Evolutionary conservation across 192 early-diverging fungal genomes (phyloP).

Genomic region (Entomortierella parvispora): DNA sequence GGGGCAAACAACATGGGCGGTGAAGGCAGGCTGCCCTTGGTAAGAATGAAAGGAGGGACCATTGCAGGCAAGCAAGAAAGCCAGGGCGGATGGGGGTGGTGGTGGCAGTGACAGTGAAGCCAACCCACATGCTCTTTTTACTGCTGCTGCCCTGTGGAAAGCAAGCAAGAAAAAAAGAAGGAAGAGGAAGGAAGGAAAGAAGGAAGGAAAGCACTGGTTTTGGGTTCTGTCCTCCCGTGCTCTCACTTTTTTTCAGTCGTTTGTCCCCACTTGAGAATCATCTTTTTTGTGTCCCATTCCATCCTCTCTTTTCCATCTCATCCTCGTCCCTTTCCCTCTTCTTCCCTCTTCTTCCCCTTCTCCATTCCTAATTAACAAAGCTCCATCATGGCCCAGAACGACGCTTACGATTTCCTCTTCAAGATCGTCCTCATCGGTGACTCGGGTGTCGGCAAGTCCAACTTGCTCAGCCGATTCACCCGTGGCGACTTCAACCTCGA

Average conservation of each 20-base stretch:
- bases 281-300: background rate
- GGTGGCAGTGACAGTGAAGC: too few species aligned
- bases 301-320: conserved; percentile 6
- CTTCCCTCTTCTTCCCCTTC: background rate
- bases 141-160: too few species aligned
- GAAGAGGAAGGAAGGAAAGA: background rate
- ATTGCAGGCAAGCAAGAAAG: too few species aligned
- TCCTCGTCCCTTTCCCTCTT: background rate
- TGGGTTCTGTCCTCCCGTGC: background rate
- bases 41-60: too few species aligned
- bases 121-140: too few species aligned
- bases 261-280: too few species aligned
- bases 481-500: conserved; percentile 58
- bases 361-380: background rate
- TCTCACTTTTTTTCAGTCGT: background rate
- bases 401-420: conserved; percentile 78
- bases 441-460: conserved; percentile 86
- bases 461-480: conserved; percentile 82
- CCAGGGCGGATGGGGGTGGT: too few species aligned
- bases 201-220: background rate
- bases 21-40: too few species aligned
- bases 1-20: too few species aligned
- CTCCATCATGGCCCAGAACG: conserved; percentile 61
- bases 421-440: conserved; percentile 80
- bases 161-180: background rate